Conservation (phyloP, 306 rosid species). For the Benincasa hispida region DNA sequence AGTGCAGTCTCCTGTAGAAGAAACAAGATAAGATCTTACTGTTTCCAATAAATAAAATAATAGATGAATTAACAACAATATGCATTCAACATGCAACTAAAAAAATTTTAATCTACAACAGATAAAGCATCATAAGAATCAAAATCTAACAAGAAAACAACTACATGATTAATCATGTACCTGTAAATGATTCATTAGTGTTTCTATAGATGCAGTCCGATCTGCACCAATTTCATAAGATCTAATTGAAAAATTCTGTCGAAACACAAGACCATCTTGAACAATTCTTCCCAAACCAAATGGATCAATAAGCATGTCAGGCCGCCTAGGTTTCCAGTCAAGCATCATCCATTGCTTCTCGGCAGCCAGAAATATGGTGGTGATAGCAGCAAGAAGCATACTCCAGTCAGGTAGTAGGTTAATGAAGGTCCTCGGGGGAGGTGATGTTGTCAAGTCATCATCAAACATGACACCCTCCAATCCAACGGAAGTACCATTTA, state of each 20-base stretch:
- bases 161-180: slow-evolving; percentile 17
- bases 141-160: background rate
- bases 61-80: background rate
- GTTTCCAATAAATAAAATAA: background rate
- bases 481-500: slow-evolving; percentile 63
- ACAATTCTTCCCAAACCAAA: slow-evolving; percentile 90
- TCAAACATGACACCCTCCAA: slow-evolving; percentile 47
- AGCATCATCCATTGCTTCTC: slow-evolving; percentile 99
- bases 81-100: background rate
- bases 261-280: slow-evolving; percentile 88
- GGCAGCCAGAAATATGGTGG: slow-evolving; percentile 95
- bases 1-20: slow-evolving; percentile 84
- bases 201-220: slow-evolving; percentile 95
- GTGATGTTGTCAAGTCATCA: slow-evolving; percentile 39
- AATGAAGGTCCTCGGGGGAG: slow-evolving; percentile 78
- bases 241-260: slow-evolving; percentile 87
- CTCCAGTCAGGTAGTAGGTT: slow-evolving; percentile 99
- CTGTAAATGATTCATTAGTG: slow-evolving; percentile 97
- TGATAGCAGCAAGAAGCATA: slow-evolving; percentile 98
- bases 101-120: background rate
- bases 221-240: slow-evolving; percentile 99
- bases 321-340: slow-evolving; percentile 96
- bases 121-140: background rate
- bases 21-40: slow-evolving; percentile 1
- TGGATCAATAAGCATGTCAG: slow-evolving; percentile 85